Evolutionary conservation across 1,139 yeast genomes (phyloP).

Genomic region (Yamadazyma pseudoaaseri): DNA sequence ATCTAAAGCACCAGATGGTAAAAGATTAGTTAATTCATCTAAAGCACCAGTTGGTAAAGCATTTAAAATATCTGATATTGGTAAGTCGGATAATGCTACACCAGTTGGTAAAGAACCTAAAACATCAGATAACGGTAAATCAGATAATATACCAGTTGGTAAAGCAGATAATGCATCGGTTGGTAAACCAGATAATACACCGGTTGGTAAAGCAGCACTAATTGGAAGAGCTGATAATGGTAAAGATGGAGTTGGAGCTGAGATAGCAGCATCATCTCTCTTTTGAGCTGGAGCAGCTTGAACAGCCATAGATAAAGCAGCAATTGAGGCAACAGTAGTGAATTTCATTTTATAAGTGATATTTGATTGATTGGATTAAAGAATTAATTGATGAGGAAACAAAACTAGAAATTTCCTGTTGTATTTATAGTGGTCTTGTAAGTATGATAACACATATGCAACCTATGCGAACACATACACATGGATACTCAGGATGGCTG

Average conservation of each 20-base stretch:
- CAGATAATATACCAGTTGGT: conserved; percentile 6
- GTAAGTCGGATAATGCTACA: conserved; percentile 2
- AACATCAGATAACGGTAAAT: conserved; percentile 6
- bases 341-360: conserved; percentile 11
- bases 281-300: conserved; percentile 11
- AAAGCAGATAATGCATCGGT: conserved; percentile 6
- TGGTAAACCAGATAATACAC: conserved; percentile 6
- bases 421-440: background rate
- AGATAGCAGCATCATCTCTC: conserved; percentile 6
- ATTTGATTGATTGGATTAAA: background rate
- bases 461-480: no score
- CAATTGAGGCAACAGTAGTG: conserved; percentile 8
- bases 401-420: background rate
- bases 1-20: conserved; percentile 7
- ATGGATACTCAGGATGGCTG: no score
- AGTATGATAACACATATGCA: no score
- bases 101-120: conserved; percentile 7
- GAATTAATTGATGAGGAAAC: background rate
- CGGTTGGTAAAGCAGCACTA: conserved; percentile 7
- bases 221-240: conserved; percentile 8
- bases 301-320: conserved; percentile 7
- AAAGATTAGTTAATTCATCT: conserved; percentile 3
- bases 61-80: conserved; percentile 3
- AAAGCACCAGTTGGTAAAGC: conserved; percentile 7
- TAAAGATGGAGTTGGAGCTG: conserved; percentile 6